Base-by-base conservation (phyloP, 768 basidiomycete genomes). In the Amanita subjunquillea region DNA sequence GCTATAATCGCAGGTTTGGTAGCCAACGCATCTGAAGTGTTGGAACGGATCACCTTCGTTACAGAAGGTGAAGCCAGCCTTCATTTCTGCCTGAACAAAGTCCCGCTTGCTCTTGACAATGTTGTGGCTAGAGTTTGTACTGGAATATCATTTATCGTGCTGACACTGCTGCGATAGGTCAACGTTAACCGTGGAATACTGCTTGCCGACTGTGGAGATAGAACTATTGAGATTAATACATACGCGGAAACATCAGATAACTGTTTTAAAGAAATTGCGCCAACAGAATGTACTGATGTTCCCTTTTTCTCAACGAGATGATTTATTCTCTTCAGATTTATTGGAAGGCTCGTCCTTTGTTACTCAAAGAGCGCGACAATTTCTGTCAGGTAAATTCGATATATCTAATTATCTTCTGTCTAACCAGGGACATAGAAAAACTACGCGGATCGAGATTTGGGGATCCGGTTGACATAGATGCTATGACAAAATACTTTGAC, bases 51-150 rank as follows among this genome's bases (percentile, higher is more conserved):
- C 7, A 72, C 68, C 12, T 72, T 80, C 44, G 67, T 80, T 23
- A 79, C 77, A 0, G 76, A 80, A 55, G 79, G 77, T 0, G 79
- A 80, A 55, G 79, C 79, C 0, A 75, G 74, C 59, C 58, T 79
- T 22, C 73, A 79, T 55, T 79, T 68, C 57, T 79, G 78, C 22
- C 22, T 41, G 20, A 41, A 22, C 9, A 41, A 41, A 13, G 8
- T 4, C 6, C 62, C 60, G 0, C 6, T 64, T 71, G 30, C 30
- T 30, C 30, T 9, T 30, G 30, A 30, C 30, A 30, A 30, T 30
- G 30, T 30, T 30, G 30, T 30, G 5, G 56, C 50, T 3, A 50
- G 65, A 17, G 54, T 42, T 66, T 67, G 36, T 20, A 36, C 9
- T 32, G 27, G 15, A 43, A 10, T 4, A 4, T 10, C 6, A 23